These are phyloP conservation scores for Trichoderma orchidacearum DNA, from an alignment of 495 filamentous ascomycete species.

Conservation along the genomic window DNA sequence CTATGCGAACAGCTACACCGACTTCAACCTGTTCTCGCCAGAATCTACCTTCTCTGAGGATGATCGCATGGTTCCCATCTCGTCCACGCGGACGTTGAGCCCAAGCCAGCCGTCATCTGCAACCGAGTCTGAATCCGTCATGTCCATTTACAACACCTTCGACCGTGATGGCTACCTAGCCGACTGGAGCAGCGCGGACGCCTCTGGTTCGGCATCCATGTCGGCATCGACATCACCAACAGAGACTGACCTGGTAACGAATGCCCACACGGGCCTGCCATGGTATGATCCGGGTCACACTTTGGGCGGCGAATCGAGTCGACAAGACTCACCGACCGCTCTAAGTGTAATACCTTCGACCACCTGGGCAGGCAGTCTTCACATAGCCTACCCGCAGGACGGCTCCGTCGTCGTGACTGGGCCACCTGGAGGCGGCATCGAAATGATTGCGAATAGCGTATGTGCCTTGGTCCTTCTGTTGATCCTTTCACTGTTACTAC, in stretches of 20 bases:
- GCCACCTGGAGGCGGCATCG: background rate
- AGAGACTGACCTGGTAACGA: background rate
- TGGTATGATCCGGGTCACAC: background rate
- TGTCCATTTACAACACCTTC: background rate
- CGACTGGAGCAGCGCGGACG: background rate
- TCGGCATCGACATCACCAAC: background rate
- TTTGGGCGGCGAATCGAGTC: background rate
- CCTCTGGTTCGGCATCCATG: too few relatives aligned
- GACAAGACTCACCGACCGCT: background rate
- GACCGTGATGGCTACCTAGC: background rate
- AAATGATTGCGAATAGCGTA: background rate
- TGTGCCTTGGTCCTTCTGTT: background rate
- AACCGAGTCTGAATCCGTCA: background rate
- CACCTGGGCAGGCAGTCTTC: background rate
- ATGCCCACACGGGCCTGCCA: background rate
- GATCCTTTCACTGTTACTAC: background rate
- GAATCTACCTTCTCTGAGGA: constrained; percentile 28
- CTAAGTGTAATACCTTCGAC: background rate
- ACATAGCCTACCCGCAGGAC: background rate
- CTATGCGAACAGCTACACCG: constrained; percentile 29
- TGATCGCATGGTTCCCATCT: constrained; percentile 13
- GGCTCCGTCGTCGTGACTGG: background rate
- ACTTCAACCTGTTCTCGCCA: constrained; percentile 38
- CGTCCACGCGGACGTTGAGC: constrained; percentile 2
- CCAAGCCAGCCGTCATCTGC: background rate